These are phyloP conservation scores for Penicillium brasilianum DNA, from an alignment of 2,329 filamentous ascomycete species.

Conservation along the genomic window DNA sequence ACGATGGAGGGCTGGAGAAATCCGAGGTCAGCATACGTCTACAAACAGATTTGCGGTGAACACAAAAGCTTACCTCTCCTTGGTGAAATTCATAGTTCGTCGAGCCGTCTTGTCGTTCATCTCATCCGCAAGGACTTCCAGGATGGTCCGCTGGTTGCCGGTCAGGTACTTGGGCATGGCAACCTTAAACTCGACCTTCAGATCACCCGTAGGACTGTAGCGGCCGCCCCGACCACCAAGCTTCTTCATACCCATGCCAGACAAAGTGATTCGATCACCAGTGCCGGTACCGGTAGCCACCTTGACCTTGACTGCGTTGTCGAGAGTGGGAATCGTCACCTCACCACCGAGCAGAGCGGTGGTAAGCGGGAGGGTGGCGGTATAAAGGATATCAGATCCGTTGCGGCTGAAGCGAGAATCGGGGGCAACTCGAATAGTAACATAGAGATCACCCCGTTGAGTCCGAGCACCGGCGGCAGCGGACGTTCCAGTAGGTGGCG, in stretches of 20 bases:
- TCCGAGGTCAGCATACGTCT: neutral
- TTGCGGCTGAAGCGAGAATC: conserved; percentile 87
- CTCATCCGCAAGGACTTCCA: conserved; percentile 96
- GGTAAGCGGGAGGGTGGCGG: conserved; percentile 86
- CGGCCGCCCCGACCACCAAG: conserved; percentile 65
- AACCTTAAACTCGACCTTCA: conserved; percentile 93
- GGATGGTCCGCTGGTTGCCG: conserved; percentile 86
- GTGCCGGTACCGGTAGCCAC: conserved; percentile 90
- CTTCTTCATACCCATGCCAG: conserved; percentile 93
- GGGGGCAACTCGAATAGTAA: conserved; percentile 85
- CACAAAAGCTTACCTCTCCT: conserved; percentile 56
- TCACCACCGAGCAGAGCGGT: conserved; percentile 92
- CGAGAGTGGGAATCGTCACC: conserved; percentile 84
- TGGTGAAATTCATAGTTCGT: conserved; percentile 82
- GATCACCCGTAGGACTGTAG: conserved; percentile 69
- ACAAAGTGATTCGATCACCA: conserved; percentile 86
- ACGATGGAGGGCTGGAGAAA: conserved; percentile 30
- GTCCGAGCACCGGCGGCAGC: conserved; percentile 66
- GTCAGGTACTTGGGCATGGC: conserved; percentile 93
- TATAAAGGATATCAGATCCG: conserved; percentile 91
- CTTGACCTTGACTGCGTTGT: conserved; percentile 87
- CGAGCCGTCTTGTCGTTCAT: conserved; percentile 91
- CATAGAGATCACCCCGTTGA: conserved; percentile 86
- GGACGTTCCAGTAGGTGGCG: conserved; percentile 74
- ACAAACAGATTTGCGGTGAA: neutral